Base-by-base conservation (phyloP, 768 basidiomycete species). In the Leccinum rimulosum region DNA sequence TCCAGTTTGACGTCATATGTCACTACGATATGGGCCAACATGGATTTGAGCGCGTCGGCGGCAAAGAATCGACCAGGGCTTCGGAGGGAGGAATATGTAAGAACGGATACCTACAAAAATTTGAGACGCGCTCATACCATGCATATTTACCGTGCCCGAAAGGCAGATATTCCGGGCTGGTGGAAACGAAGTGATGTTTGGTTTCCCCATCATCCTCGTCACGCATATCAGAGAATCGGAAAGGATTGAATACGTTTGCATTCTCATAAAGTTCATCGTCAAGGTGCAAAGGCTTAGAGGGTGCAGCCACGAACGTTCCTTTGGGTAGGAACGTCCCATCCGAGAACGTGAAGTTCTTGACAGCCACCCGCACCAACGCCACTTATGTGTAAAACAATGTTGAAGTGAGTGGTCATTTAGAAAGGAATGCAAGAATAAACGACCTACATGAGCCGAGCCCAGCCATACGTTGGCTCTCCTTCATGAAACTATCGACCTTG, bases 151-250 rank as follows among this genome's bases (percentile, higher is more conserved):
- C 50, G 11, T 51, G 50, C 9, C 50, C 50, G 27, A 51, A 51
- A 12, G 50, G 31, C 6, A 51, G n/a, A 51, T 51, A 51, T 10
- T 51, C 50, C 15, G 50, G 30, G 5, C 28, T n/a, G 9, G 50
- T 51, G 28, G 50, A 30, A 17, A 19, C 8, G 4, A 51, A 31
- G 3, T 30, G 15, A 51, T 51, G n/a, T 19, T 33, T 51, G 8
- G 28, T 19, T 12, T n/a, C 60, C 25, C 76, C 76, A 2, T 64
- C 75, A 19, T 51, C 30, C 3, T 73, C 67, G n/a, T 79, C 73
- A 53, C 73, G 65, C 61, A 76, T 71, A 10, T 73, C 65, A 3
- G 72, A 72, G 61, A 82, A 84, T 17, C 84, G 80, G 69, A 80
- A 82, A 0, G 77, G 78, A 43, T 82, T 75, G 59, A 85, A 80